Evolutionary conservation across 495 filamentous ascomycete species (phyloP).

Genomic region (Talaromyces adpressus): DNA sequence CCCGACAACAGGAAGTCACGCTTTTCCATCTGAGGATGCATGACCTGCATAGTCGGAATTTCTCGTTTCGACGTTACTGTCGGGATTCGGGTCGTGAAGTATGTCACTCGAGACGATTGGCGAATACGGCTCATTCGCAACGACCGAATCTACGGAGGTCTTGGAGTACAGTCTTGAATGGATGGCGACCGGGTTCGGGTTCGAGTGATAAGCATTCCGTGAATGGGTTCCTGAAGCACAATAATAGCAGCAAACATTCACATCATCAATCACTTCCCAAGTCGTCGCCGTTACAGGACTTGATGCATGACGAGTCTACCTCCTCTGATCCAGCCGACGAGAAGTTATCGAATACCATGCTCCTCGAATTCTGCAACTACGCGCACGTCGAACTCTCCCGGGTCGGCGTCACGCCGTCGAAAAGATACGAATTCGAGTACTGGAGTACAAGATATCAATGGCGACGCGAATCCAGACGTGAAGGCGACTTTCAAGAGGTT

Average conservation of each 20-base stretch:
- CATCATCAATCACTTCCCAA: slow-evolving; percentile 56
- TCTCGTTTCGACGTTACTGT: slow-evolving; percentile 87
- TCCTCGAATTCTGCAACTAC: slow-evolving; percentile 96
- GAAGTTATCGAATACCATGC: slow-evolving; percentile 60
- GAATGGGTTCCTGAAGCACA: background rate
- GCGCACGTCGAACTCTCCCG: slow-evolving; percentile 81
- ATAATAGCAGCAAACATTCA: slow-evolving; percentile 11
- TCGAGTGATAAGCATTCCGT: slow-evolving; percentile 27
- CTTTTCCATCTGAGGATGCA: slow-evolving; percentile 97
- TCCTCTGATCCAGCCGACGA: slow-evolving; percentile 17
- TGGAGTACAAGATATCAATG: slow-evolving; percentile 84
- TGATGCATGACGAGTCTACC: slow-evolving; percentile 27
- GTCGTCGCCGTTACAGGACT: slow-evolving; percentile 44
- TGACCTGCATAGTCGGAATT: slow-evolving; percentile 77
- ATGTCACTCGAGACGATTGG: slow-evolving; percentile 75
- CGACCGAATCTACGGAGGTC: slow-evolving; percentile 59
- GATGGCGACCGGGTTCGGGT: slow-evolving; percentile 55
- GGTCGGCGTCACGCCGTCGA: slow-evolving; percentile 59
- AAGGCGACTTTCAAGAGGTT: slow-evolving; percentile 51
- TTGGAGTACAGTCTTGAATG: slow-evolving; percentile 66
- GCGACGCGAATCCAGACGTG: slow-evolving; percentile 63
- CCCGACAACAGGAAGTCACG: slow-evolving; percentile 53
- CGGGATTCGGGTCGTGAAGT: slow-evolving; percentile 91
- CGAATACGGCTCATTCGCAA: slow-evolving; percentile 42
- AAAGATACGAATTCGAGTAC: slow-evolving; percentile 86